Base-by-base conservation (phyloP, 331 rosid genomes). In the Acacia concinna region DNA sequence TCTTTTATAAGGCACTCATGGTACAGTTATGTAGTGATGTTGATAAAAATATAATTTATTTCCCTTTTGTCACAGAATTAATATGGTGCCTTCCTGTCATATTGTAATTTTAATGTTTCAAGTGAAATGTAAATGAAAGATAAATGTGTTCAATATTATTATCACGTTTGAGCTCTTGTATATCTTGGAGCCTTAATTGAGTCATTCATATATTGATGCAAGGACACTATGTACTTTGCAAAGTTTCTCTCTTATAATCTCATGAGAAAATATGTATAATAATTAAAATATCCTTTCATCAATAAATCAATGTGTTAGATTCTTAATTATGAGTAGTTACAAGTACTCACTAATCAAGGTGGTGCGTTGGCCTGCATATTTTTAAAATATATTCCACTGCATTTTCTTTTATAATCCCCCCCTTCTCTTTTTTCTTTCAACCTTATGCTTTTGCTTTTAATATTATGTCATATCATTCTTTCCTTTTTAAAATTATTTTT, bases 1-100 rank as follows among this genome's bases (percentile, higher is more conserved):
- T 62, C 34, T 6, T 10, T 40, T 40, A 14, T 13, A 18, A 18
- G 41, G 30, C 25, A 60, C 37, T 30, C n/a, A 23, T 38, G 60
- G 41, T 40, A 8, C 18, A 13, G 12, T 69, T 43, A 27, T 27
- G 13, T 4, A 28, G 46, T 47, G 62, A 63, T 47, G 71, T 76
- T 76, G 72, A 73, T 73, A 12, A 62, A 32, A 32, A 6, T 20
- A 43, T 30, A 32, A 6, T 62, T 62, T 44, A 35, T 65, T 18
- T 65, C 60, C 44, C 30, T 18, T 68, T 75, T 75, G 60, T 75
- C 66, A 10, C 44, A 49, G 47, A 71, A 30, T 51, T 72, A 72
- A 46, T 59, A 59, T 28, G 23, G 32, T 8, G 28, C 46, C 46
- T 43, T 72, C 40, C 44, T 30, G 20, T 49, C 31, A 10, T 28